Evolutionary conservation across 805 yeast genomes (phyloP), one percentile per base, ranked within the genome.

Genomic region (Cyberlindnera petersonii): DNA sequence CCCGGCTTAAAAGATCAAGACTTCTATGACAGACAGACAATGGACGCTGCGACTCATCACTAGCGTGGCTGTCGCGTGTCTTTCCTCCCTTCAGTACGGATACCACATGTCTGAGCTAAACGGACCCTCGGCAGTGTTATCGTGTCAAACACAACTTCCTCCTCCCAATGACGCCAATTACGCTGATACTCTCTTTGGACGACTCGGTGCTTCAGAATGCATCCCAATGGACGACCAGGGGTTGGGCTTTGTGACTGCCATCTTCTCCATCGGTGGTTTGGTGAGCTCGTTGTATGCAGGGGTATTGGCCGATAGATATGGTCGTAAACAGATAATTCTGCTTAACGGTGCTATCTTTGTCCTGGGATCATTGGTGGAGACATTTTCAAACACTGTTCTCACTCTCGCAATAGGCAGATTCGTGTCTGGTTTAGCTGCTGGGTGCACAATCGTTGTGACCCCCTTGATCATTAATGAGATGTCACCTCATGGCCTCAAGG

Each of bases 101-200:
- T 87, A 85, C 59, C 98, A 93, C 59, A 81, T 91, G 82, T 82
- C 96, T 1, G 97, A 89, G 59, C 70, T 91, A 58, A 91, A 91
- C 63, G 95, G 96, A 6, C 96, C 97, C 0, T 84, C 83, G 41
- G 71, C 74, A 11, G 74, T 76, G 23, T 68, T 87, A 33, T 72
- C 85, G 9, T 86, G 95, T 55, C 60, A 59, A 17, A 53, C 51
- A 17, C 39, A 48, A 16, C 35, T 53, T 30, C 48, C 49, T 6
- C 40, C 56, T 3, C 59, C 59, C n/a, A n/a, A n/a, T 6, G 57
- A 48, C 0, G 39, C 31, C 4, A 46, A 55, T 5, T 54, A 50
- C 35, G 53, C 44, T 9, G 47, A 48, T 8, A 45, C 55, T 0
- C 33, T 48, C 39, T 43, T 40, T 39, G 22, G 59, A 59, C 16